Evolutionary conservation across 345 rosid species (phyloP).

Genomic region (Salix caprea): DNA sequence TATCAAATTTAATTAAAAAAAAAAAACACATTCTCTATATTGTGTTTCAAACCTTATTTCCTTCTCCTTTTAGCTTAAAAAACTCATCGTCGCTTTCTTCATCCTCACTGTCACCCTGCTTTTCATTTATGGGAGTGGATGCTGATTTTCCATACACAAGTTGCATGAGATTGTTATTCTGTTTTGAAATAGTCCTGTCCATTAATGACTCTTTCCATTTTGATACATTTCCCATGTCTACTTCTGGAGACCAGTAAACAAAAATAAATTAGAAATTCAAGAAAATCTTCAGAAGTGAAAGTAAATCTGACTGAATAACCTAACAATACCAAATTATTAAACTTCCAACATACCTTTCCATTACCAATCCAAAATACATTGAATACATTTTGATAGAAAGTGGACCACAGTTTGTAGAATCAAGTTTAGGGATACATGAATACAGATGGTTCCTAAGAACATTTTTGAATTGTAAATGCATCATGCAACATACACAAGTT

Average conservation of each 20-base stretch:
- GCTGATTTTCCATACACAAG: conserved; percentile 67
- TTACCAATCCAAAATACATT: not conserved
- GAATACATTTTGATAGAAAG: not conserved
- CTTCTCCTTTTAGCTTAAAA: conserved; percentile 78
- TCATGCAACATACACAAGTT: not conserved
- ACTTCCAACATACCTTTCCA: not conserved
- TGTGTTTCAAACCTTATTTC: conserved; percentile 48
- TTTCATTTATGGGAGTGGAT: conserved; percentile 35
- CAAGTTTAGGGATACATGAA: not conserved
- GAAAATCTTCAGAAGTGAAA: not conserved
- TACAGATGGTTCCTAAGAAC: not conserved
- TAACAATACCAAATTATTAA: not conserved
- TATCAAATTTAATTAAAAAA: not conserved
- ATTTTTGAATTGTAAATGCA: not conserved
- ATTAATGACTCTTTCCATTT: conserved; percentile 75
- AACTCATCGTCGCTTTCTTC: conserved; percentile 72
- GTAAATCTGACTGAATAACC: not conserved
- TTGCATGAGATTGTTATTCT: conserved; percentile 61
- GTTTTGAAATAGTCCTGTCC: conserved; percentile 53
- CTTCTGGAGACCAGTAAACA: conserved; percentile 29
- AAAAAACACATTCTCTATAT: not conserved
- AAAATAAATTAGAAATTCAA: conserved; percentile 17
- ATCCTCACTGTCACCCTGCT: conserved; percentile 42
- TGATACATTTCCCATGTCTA: conserved; percentile 63
- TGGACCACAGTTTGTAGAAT: not conserved